phyloP scores from a whole-genome alignment of 2,329 filamentous ascomycete genomes.

The Ilyonectria sp. region DNA sequence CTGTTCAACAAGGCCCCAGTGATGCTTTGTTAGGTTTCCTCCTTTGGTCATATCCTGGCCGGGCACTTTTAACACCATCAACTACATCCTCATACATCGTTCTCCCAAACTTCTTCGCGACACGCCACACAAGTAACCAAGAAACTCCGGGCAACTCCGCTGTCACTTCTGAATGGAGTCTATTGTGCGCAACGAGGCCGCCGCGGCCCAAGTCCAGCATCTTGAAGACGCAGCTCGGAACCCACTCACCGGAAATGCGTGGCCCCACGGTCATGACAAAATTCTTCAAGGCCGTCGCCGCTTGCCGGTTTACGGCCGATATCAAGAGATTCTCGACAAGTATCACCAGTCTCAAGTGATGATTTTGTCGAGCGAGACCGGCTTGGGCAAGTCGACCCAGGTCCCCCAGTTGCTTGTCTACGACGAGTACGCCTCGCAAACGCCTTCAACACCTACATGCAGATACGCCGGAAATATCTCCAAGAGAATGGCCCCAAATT shows the following conservation, averaged over 20 bases:
- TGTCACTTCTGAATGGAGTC: not conserved
- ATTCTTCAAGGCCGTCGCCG: too few relatives aligned
- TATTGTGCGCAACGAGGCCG: slow-evolving; percentile 26
- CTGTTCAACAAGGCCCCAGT: not conserved
- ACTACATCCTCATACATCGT: slow-evolving; percentile 7
- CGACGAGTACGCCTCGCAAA: too few relatives aligned
- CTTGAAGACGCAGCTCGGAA: slow-evolving; percentile 28
- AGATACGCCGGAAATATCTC: not conserved
- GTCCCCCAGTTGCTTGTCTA: too few relatives aligned
- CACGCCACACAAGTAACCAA: not conserved
- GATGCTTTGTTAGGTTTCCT: not conserved
- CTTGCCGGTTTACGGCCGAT: too few relatives aligned
- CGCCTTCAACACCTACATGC: slow-evolving; percentile 20
- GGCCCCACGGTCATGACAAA: too few relatives aligned
- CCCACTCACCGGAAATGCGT: slow-evolving; percentile 25
- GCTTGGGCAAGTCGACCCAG: too few relatives aligned
- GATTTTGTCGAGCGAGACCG: too few relatives aligned
- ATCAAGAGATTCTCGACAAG: too few relatives aligned
- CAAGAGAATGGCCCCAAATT: not conserved
- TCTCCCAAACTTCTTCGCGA: slow-evolving; percentile 8
- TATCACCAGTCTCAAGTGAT: too few relatives aligned
- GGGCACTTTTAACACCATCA: not conserved
- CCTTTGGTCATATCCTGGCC: not conserved
- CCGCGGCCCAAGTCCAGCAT: slow-evolving; percentile 22
- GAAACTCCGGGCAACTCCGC: not conserved